Percentiles rank a stretch among this genome's conserved stretches.
These are phyloP conservation scores for Dalechampia spathulata DNA, from an alignment of 441 rosid species.

Conservation along the genomic window DNA sequence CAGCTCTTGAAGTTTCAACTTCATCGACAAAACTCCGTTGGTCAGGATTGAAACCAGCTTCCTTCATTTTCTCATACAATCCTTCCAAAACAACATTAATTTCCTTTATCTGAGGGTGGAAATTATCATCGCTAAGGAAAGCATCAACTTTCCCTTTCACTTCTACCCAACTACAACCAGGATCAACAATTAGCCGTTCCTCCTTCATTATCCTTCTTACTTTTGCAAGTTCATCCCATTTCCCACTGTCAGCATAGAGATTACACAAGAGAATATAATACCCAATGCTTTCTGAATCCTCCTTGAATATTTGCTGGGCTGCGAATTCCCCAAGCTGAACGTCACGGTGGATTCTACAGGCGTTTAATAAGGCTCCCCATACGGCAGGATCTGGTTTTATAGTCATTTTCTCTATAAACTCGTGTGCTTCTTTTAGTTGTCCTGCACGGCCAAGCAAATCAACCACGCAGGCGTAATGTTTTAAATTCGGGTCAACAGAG, in stretches of 20 bases:
- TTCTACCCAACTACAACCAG: slow-evolving; percentile 97
- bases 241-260: slow-evolving; percentile 57
- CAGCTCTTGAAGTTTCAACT: slow-evolving; percentile 53
- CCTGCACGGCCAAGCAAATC: slow-evolving; percentile 90
- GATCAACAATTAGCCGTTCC: slow-evolving; percentile 65
- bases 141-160: slow-evolving; percentile 86
- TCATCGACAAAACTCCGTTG: slow-evolving; percentile 30
- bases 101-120: slow-evolving; percentile 63
- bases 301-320: slow-evolving; percentile 59
- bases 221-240: slow-evolving; percentile 72
- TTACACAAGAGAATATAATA: slow-evolving; percentile 67
- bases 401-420: slow-evolving; percentile 66
- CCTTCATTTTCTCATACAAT: slow-evolving; percentile 65
- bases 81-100: slow-evolving; percentile 57
- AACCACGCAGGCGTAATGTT: slow-evolving; percentile 82
- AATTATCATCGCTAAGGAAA: slow-evolving; percentile 66
- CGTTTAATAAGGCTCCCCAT: slow-evolving; percentile 94
- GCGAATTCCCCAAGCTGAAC: slow-evolving; percentile 76
- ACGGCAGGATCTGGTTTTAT: slow-evolving; percentile 68
- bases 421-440: slow-evolving; percentile 54
- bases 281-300: slow-evolving; percentile 48
- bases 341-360: slow-evolving; percentile 60
- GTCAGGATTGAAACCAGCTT: slow-evolving; percentile 26
- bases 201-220: slow-evolving; percentile 69
- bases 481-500: slow-evolving; percentile 55